Evolutionary conservation across 371 early-diverging fungal genomes (phyloP).

Genomic region (Circinella minor): DNA sequence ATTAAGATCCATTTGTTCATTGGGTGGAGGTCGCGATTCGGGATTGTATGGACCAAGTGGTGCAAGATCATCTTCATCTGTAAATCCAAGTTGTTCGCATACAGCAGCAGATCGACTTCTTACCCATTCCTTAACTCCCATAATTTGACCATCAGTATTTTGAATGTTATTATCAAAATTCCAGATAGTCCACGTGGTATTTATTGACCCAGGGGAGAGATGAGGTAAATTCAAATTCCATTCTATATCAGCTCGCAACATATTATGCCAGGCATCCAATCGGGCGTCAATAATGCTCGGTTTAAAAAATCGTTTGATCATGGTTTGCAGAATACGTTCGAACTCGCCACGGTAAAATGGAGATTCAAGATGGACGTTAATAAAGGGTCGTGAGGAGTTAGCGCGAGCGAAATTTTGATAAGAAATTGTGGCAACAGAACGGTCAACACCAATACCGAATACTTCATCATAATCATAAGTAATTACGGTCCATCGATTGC

Average conservation of each 20-base stretch:
- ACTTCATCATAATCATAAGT: slow-evolving; percentile 63
- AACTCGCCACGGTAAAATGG: slow-evolving; percentile 40
- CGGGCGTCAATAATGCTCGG: slow-evolving; percentile 49
- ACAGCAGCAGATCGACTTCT: slow-evolving; percentile 26
- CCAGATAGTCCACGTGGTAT: slow-evolving; percentile 37
- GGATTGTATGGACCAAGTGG: slow-evolving; percentile 30
- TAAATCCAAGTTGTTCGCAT: slow-evolving; percentile 34
- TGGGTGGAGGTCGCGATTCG: not conserved
- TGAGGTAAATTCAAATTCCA: slow-evolving; percentile 41
- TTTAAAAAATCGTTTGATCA: slow-evolving; percentile 54
- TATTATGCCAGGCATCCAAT: slow-evolving; percentile 43
- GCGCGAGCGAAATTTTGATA: slow-evolving; percentile 40
- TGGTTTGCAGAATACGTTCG: slow-evolving; percentile 45
- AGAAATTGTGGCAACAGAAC: slow-evolving; percentile 34
- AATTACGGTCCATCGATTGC: slow-evolving; percentile 51
- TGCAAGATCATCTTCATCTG: slow-evolving; percentile 39
- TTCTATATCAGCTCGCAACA: slow-evolving; percentile 55
- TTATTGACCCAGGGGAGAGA: slow-evolving; percentile 40
- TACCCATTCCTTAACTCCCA: slow-evolving; percentile 39
- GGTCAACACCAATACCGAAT: slow-evolving; percentile 42
- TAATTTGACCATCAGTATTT: slow-evolving; percentile 27
- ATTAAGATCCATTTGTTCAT: not conserved
- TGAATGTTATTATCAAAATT: slow-evolving; percentile 49
- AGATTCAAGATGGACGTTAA: slow-evolving; percentile 36
- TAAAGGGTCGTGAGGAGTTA: slow-evolving; percentile 37